Evolutionary conservation across 1,284 basidiomycete species (phyloP), one percentile per base, ranked within the genome.

Genomic region (Peniophora sp.): DNA sequence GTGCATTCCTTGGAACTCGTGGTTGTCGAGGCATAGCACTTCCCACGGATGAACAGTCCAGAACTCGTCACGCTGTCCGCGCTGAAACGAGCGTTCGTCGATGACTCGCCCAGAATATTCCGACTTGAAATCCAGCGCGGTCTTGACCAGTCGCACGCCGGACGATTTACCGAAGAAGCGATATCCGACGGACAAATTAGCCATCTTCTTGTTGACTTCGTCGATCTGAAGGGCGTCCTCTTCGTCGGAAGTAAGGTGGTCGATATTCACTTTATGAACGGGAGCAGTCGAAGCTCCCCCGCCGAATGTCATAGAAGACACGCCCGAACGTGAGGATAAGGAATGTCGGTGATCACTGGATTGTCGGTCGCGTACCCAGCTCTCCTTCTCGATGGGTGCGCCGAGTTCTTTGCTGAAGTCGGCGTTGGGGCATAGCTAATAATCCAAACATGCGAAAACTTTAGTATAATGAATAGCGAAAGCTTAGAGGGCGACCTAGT

Each of bases 121-220:
- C 38, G 78, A 74, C 61, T 85, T 88, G 17, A 88, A 65, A 50
- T 81, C 78, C 20, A 87, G 73, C 16, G 86, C 81, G 2, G 77
- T 74, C 41, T 78, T 78, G 45, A 90, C 68, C 10, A 90, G 73
- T 66, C 78, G 78, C 1, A 80, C 74, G 2, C 79, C 79, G 49
- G 85, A 88, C 1, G 83, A 83, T 59, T 87, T 84, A 1, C 87
- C 87, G 55, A 85, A 83, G 64, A 85, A 89, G 9, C 83, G 71
- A 34, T 70, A 66, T 2, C 71, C 63, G 2, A 45, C 20, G n/a
- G 12, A 16, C 11, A 45, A 51, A 17, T 70, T 63, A 22, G 73
- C 5, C 5, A 43, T 12, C 16, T 56, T n/a, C 1, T 50, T 46
- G 17, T 16, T 25, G n/a, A 34, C 14, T 9, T 16, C 46, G 45